These are phyloP conservation scores for Aphanomyces cochlioides DNA, from an alignment of 352 stramenopile species.

Conservation along the genomic window DNA sequence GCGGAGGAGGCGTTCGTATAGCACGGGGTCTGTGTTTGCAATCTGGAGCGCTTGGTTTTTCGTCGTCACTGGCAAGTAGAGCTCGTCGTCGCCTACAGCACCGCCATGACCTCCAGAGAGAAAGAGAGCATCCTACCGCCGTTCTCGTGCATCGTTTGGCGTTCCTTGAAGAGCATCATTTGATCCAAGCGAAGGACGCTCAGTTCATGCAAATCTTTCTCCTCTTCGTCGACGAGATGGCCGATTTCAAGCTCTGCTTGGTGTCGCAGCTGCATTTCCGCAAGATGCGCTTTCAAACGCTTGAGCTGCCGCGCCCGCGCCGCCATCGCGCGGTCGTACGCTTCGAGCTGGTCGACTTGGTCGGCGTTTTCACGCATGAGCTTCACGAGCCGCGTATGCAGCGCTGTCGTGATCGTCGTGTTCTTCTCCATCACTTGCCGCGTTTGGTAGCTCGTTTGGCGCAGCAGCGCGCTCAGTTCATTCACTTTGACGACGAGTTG, in stretches of 20 bases:
- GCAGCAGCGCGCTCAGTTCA: constrained; percentile 53
- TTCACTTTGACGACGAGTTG: constrained; percentile 56
- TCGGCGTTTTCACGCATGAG: constrained; percentile 24
- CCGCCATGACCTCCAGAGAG: neutral
- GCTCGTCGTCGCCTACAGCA: constrained; percentile 19
- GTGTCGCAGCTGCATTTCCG: constrained; percentile 53
- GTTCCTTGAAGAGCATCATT: constrained; percentile 41
- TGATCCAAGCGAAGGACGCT: constrained; percentile 57
- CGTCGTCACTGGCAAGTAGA: constrained; percentile 38
- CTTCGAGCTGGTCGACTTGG: constrained; percentile 57
- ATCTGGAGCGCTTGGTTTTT: constrained; percentile 54
- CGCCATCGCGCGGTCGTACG: constrained; percentile 64
- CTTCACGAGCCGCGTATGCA: constrained; percentile 1
- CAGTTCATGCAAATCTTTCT: constrained; percentile 61
- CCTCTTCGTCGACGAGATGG: constrained; percentile 55
- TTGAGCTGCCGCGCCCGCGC: constrained; percentile 57
- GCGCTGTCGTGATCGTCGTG: neutral
- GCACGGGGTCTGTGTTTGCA: constrained; percentile 61
- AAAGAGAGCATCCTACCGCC: neutral
- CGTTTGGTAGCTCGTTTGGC: constrained; percentile 38
- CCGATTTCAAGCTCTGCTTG: constrained; percentile 58
- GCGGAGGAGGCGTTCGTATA: constrained; percentile 66
- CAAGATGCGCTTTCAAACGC: constrained; percentile 53
- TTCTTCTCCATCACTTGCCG: constrained; percentile 15
- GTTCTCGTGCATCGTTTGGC: constrained; percentile 34